Evolutionary conservation across 1,139 yeast genomes (phyloP).

Genomic region (Blastobotrys ciferrii): DNA sequence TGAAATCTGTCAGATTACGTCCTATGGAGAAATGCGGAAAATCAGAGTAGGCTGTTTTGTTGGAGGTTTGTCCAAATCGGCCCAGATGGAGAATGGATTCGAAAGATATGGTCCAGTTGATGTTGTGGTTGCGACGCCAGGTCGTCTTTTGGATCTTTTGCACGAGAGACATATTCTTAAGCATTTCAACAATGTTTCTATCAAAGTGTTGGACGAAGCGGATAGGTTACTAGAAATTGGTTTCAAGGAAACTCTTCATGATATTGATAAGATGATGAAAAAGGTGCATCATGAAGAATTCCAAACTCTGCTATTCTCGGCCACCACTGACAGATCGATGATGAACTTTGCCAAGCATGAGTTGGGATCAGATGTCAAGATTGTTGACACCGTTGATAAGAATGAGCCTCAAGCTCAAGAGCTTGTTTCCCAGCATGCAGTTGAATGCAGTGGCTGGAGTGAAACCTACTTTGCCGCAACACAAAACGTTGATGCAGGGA

Average conservation of each 20-base stretch:
- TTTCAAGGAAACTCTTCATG: conserved; percentile 60
- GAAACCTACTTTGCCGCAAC: conserved; percentile 36
- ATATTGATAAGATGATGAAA: conserved; percentile 51
- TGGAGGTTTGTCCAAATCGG: conserved; percentile 49
- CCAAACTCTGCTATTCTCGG: conserved; percentile 79
- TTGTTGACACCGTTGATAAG: conserved; percentile 72
- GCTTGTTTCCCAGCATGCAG: conserved; percentile 65
- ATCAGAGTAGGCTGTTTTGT: conserved; percentile 44
- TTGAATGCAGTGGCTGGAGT: conserved; percentile 47
- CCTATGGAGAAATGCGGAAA: conserved; percentile 37
- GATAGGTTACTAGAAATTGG: conserved; percentile 79
- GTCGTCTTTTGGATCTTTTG: conserved; percentile 66
- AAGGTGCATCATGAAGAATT: conserved; percentile 23
- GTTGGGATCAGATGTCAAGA: conserved; percentile 58
- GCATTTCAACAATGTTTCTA: conserved; percentile 54
- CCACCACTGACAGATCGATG: conserved; percentile 75
- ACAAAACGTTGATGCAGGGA: conserved; percentile 27
- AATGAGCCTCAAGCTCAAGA: conserved; percentile 77
- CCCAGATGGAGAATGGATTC: conserved; percentile 40
- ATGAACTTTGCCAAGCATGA: conserved; percentile 61
- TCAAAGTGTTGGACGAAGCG: conserved; percentile 84
- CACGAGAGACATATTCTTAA: conserved; percentile 45
- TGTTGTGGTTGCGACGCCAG: conserved; percentile 87
- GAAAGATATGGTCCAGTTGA: conserved; percentile 36
- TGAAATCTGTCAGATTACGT: conserved; percentile 48